Conservation (phyloP, 305 asterid species). For the Fraxinus velutina region DNA sequence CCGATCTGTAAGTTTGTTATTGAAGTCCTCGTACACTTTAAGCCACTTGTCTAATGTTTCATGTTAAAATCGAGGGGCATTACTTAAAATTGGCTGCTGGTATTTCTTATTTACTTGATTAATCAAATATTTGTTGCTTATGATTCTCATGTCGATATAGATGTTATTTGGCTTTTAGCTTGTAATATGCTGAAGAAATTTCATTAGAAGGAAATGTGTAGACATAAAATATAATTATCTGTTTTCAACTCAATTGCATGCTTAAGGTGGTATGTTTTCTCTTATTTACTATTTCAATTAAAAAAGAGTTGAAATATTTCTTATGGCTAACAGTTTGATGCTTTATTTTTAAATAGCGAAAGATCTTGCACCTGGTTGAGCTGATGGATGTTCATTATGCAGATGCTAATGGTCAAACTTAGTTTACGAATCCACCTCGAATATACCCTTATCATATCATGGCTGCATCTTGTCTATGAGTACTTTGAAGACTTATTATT, state of each 20-base stretch:
- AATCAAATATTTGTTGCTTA: background rate
- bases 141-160: background rate
- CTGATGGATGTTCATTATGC: slow-evolving; percentile 25
- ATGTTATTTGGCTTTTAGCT: background rate
- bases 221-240: background rate
- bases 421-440: slow-evolving; percentile 41
- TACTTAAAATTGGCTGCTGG: background rate
- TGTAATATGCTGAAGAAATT: background rate
- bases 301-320: background rate
- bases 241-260: background rate
- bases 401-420: slow-evolving; percentile 80
- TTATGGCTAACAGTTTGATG: background rate
- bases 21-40: background rate
- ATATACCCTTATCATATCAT: slow-evolving; percentile 37
- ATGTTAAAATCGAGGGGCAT: background rate
- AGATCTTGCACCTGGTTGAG: slow-evolving; percentile 9
- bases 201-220: background rate
- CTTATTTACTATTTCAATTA: background rate
- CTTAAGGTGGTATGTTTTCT: background rate
- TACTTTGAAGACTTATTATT: slow-evolving; percentile 64
- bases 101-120: background rate
- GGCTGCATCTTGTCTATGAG: slow-evolving; percentile 58
- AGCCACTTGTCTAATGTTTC: background rate
- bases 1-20: background rate
- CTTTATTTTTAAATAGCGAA: background rate